Conservation (phyloP, 2,329 filamentous ascomycete species). For the Aureobasidium melanogenum region DNA sequence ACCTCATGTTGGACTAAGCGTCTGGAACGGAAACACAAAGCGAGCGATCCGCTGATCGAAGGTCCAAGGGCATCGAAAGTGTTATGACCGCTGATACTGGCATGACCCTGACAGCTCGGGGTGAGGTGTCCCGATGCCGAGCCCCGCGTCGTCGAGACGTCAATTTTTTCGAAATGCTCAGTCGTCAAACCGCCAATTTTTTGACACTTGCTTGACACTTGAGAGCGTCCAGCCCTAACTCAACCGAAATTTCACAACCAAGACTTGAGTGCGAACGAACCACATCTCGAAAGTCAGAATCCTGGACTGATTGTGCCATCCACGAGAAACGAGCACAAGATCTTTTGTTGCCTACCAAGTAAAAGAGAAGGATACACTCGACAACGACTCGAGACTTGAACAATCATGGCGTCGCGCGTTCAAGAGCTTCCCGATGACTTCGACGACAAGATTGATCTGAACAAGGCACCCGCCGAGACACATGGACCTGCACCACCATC, state of each 20-base stretch:
- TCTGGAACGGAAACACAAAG: not conserved
- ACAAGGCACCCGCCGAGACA: conserved; percentile 22
- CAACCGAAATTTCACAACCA: not conserved
- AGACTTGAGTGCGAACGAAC: too few relatives aligned
- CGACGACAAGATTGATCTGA: conserved; percentile 35
- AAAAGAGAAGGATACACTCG: not conserved
- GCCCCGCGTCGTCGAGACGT: not conserved
- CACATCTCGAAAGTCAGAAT: too few relatives aligned
- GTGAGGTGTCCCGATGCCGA: not conserved
- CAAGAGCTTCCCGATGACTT: conserved; percentile 45
- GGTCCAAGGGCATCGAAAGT: too few relatives aligned
- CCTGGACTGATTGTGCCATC: not conserved
- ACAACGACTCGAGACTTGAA: not conserved
- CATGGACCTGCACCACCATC: conserved; percentile 17
- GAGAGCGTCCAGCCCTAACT: not conserved
- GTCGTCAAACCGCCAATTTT: not conserved
- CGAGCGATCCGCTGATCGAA: not conserved
- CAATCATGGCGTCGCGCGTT: conserved; percentile 21
- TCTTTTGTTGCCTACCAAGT: not conserved
- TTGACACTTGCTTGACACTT: not conserved
- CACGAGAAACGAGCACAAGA: not conserved
- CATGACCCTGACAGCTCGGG: not conserved
- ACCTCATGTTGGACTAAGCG: not conserved
- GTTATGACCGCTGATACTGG: not conserved
- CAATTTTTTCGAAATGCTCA: not conserved